Base-by-base conservation (phyloP, 1,284 basidiomycete species). In the Microbotryum silenes-acaulis region DNA sequence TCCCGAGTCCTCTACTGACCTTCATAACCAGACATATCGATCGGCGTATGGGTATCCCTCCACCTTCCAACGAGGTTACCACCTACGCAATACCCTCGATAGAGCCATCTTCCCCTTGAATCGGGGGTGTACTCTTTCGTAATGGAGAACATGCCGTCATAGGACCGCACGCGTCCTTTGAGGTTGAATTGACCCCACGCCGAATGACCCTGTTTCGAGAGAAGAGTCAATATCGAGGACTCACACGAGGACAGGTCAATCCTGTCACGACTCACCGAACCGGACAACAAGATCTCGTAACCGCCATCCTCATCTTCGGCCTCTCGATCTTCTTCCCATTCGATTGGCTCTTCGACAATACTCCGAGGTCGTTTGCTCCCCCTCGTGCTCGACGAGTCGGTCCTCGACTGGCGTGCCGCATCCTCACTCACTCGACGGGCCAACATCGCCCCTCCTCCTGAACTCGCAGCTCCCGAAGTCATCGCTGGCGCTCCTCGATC, bases 181-280 rank as follows among this genome's bases (percentile, higher is more conserved):
- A 71, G 58, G 21, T 65, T 51, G 46, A 71, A 71, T 44, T 71
- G 68, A 2, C 70, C 70, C 70, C 70, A 71, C 12, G 70, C 70
- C 16, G 70, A 71, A 48, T 71, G 70, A 6, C 70, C 70, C 62
- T 66, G 54, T 20, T 37, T 33, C 20, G 27, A 21, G 1, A 25
- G 25, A 42, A 42, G 0, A 33, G 27, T 16, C 12, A 52, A 20
- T 4, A 21, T 5, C 20, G 31, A 27, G 31, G 7, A 18, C n/a
- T 49, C 20, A 14, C 48, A n/a, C 48, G 14, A 53, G 8, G 31
- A 31, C 1, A 53, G 8, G 27, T 53, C 18, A 53, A 23, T 9
- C 37, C 37, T 42, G 16, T 42, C 25, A 10, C 54, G 37, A 54
- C 64, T 37, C 14, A 64, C 62, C 48, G 66, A 64, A 8, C 70